Percentiles rank a stretch among this genome's conserved stretches.
Evolutionary conservation across 495 filamentous ascomycete genomes (phyloP).

Genomic region (Xylaria flabelliformis): DNA sequence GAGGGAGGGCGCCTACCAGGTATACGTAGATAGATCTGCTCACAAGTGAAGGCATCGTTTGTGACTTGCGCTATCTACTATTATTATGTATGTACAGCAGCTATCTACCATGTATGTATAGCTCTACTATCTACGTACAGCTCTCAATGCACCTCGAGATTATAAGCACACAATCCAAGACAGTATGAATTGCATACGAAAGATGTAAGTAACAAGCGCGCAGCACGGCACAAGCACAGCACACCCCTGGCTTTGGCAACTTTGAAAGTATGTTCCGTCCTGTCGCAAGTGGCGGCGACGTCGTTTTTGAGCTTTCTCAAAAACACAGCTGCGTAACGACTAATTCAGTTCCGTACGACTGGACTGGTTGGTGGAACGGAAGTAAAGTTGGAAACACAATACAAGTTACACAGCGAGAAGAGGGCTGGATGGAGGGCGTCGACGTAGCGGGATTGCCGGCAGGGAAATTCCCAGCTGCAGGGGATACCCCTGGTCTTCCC

Average conservation of each 20-base stretch:
- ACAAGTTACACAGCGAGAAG: too few relatives aligned
- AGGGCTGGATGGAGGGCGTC: conserved; percentile 23
- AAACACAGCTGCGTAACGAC: too few relatives aligned
- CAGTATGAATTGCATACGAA: conserved; percentile 10
- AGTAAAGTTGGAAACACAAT: too few relatives aligned
- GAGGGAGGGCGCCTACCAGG: not conserved
- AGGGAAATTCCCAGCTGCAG: conserved; percentile 44
- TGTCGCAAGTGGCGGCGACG: conserved; percentile 18
- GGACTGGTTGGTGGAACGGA: too few relatives aligned
- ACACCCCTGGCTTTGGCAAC: not conserved
- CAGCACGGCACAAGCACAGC: not conserved
- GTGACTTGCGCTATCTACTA: not conserved
- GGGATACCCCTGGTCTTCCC: conserved; percentile 37
- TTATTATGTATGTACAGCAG: too few relatives aligned
- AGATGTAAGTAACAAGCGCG: not conserved
- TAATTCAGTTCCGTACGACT: too few relatives aligned
- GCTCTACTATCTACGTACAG: too few relatives aligned
- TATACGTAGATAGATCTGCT: not conserved
- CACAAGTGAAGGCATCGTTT: not conserved
- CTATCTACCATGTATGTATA: too few relatives aligned
- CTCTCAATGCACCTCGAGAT: too few relatives aligned
- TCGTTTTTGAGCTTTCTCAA: not conserved
- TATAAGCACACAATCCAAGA: not conserved
- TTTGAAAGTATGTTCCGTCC: not conserved
- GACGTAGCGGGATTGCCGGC: conserved; percentile 42